Conservation (phyloP, 768 basidiomycete species). For the Pluteus cervinus region DNA sequence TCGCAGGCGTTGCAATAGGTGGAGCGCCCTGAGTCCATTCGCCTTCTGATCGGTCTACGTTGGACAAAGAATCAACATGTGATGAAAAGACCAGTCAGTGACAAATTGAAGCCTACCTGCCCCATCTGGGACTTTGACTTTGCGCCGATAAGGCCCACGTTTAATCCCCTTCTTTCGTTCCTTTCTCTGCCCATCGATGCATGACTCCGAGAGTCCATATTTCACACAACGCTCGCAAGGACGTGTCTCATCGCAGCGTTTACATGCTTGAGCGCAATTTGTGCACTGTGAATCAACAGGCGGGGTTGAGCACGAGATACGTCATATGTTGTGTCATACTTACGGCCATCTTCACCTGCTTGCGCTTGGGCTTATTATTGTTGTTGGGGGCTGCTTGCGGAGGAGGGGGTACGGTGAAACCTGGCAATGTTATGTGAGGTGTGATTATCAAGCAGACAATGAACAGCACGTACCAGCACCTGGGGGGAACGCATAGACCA, state of each 20-base stretch:
- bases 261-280: slow-evolving; percentile 83
- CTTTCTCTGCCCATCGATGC: slow-evolving; percentile 88
- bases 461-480: slow-evolving; percentile 25
- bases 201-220: slow-evolving; percentile 73
- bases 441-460: slow-evolving; percentile 4
- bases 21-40: slow-evolving; percentile 24
- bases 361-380: slow-evolving; percentile 57
- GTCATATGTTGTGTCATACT: slow-evolving; percentile 11
- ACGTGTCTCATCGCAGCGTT: slow-evolving; percentile 82
- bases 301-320: background rate
- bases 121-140: slow-evolving; percentile 34
- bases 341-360: slow-evolving; percentile 84
- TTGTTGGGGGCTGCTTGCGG: slow-evolving; percentile 20
- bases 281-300: slow-evolving; percentile 45
- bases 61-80: slow-evolving; percentile 4
- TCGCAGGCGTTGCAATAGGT: slow-evolving; percentile 15
- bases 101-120: too few relatives aligned
- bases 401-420: slow-evolving; percentile 14
- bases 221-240: slow-evolving; percentile 90
- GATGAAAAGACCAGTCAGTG: slow-evolving; percentile 4
- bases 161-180: slow-evolving; percentile 90
- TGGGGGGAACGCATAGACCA: slow-evolving; percentile 39
- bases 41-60: slow-evolving; percentile 10
- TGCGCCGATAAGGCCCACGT: slow-evolving; percentile 79
- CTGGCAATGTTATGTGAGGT: slow-evolving; percentile 2